A percentile compares a stretch with the other conserved stretches of the same genome.
These are phyloP conservation scores for Scutellaria galericulata DNA, from an alignment of 257 asterid species.

Conservation along the genomic window DNA sequence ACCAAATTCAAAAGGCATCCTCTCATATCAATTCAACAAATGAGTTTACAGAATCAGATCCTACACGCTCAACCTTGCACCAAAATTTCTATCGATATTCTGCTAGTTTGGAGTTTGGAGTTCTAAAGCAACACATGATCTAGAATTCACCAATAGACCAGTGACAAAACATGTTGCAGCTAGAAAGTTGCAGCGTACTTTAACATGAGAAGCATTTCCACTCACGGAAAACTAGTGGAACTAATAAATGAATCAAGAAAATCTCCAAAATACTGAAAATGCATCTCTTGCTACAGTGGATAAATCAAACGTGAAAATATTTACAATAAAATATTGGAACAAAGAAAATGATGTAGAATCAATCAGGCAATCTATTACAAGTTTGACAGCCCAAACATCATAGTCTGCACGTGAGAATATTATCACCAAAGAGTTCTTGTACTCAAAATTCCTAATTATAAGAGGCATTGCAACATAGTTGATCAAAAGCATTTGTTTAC, in stretches of 20 bases:
- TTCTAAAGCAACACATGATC: conserved; percentile 20
- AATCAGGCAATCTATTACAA: conserved; percentile 30
- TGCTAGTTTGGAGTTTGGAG: conserved; percentile 30
- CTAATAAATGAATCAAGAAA: conserved; percentile 16
- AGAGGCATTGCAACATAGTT: conserved; percentile 63
- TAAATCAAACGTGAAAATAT: conserved; percentile 19
- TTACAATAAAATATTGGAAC: conserved; percentile 21
- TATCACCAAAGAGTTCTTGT: conserved; percentile 41
- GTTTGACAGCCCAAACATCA: conserved; percentile 44
- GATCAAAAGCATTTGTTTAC: conserved; percentile 94
- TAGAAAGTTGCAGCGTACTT: conserved; percentile 34
- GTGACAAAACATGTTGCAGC: conserved; percentile 30
- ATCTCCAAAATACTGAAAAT: conserved; percentile 14
- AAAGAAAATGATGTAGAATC: conserved; percentile 30
- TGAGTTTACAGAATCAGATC: conserved; percentile 30
- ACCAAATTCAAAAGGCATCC: conserved; percentile 28
- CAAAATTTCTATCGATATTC: conserved; percentile 30
- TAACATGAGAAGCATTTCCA: conserved; percentile 32
- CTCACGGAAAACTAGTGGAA: conserved; percentile 19
- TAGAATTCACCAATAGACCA: conserved; percentile 18
- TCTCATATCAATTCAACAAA: conserved; percentile 28
- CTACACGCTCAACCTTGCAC: conserved; percentile 37
- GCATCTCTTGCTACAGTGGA: conserved; percentile 23
- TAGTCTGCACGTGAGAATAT: conserved; percentile 44
- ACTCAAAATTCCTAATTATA: conserved; percentile 54